Conservation (phyloP, 2,329 filamentous ascomycete genomes). For the Zymoseptoria passerinii region DNA sequence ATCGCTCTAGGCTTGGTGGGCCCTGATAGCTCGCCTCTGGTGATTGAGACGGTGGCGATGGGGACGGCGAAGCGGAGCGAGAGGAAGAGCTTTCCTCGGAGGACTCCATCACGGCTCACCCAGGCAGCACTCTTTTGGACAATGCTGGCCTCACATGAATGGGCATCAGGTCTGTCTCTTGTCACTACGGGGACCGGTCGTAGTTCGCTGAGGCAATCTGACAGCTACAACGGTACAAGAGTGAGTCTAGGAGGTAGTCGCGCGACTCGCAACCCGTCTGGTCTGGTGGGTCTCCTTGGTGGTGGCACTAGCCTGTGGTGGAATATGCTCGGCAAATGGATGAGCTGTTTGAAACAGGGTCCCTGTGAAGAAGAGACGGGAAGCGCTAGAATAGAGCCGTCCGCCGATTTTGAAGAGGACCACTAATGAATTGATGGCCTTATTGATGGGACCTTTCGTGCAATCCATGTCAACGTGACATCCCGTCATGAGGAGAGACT, state of each 20-base stretch:
- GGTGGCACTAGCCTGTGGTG: background rate
- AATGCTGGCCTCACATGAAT: background rate
- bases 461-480: background rate
- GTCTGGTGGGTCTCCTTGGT: background rate
- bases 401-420: background rate
- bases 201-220: background rate
- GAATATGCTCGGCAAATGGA: background rate
- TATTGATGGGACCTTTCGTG: background rate
- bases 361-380: too few species aligned
- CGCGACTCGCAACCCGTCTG: background rate
- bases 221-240: too few species aligned
- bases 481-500: too few species aligned
- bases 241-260: too few species aligned
- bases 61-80: conserved; percentile 11
- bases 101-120: conserved; percentile 2
- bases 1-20: conserved; percentile 55
- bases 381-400: background rate
- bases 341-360: background rate
- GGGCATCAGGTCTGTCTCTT: background rate
- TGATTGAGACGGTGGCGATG: conserved; percentile 32
- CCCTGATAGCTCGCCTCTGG: conserved; percentile 35
- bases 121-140: background rate
- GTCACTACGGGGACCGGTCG: background rate
- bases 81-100: conserved; percentile 7
- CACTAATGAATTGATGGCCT: background rate